Base-by-base conservation (phyloP, 1,139 yeast genomes). In the Candida mesenterica region DNA sequence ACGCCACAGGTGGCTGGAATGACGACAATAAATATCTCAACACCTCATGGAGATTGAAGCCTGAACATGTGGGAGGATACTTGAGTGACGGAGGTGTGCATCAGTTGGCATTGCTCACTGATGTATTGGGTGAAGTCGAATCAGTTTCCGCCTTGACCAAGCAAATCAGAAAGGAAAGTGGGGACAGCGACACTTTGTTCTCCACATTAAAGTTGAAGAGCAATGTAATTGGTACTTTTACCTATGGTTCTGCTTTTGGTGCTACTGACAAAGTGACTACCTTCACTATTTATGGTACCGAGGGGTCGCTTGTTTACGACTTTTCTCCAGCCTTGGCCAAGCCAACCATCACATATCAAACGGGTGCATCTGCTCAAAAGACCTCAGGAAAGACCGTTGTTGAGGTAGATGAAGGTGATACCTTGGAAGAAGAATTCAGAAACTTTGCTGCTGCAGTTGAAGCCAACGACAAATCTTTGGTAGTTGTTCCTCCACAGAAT, bases 21-120 rank as follows among this genome's bases (percentile, higher is more conserved):
- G 69, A 68, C 19, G 52, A 66, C 39, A 80, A 75, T 62, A 79
- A 83, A 57, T 89, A 87, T 58, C 63, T 82, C 44, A 62, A 69
- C 25, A 84, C 92, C 5, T 51, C 84, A 6, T 89, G 97, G 97
- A 81, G 97, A 71, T 75, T 74, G 55, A 72, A 80, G 40, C 97
- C 97, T 24, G 82, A 87, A 58, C 97, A 89, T 55, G 75, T 88
- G 45, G 97, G 97, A 39, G 97, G 97, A 0, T 88, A 72, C 61
- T 69, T 89, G 49, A 81, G 92, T 46, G 97, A 89, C 55, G 96
- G 96, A 50, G 97, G 97, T 56, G 97, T 89, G 10, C 97, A 89
- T 62, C 96, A 89, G 61, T 67, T 89, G 59, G 96, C 96, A 3
- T 65, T 87, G 30, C 73, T 89, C 49, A 87, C 95, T 7, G 88